Percentiles rank a stretch among this genome's conserved stretches.
phyloP scores from a whole-genome alignment of 2,329 filamentous ascomycete genomes.

The Zymoseptoria passerinii region DNA sequence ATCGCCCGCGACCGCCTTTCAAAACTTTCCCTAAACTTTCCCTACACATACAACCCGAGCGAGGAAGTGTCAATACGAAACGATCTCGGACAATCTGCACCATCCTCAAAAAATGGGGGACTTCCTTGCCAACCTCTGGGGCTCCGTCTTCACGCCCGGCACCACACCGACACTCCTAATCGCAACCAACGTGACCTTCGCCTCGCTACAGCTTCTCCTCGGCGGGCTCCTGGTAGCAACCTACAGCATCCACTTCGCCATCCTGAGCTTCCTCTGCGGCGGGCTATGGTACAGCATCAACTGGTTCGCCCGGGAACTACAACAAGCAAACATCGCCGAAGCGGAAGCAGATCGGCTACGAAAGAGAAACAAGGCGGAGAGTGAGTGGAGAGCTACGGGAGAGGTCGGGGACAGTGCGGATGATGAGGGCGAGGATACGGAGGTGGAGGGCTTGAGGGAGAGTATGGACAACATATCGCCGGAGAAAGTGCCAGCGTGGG shows the following conservation, averaged over 20 bases:
- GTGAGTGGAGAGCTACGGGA: conserved; percentile 35
- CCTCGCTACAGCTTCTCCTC: conserved; percentile 71
- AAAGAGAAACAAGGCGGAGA: conserved; percentile 28
- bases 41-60: not conserved
- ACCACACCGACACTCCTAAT: conserved; percentile 79
- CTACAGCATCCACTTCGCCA: conserved; percentile 77
- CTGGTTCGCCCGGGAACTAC: conserved; percentile 76
- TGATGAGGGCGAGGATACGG: conserved; percentile 42
- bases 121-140: conserved; percentile 71
- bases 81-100: not conserved
- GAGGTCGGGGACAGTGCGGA: conserved; percentile 34
- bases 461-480: conserved; percentile 8
- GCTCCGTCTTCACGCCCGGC: conserved; percentile 87
- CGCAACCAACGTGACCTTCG: conserved; percentile 86
- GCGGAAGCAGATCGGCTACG: conserved; percentile 42
- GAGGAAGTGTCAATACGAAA: not conserved
- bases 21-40: not conserved
- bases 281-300: conserved; percentile 92
- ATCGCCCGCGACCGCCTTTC: not conserved
- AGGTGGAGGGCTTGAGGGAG: conserved; percentile 25
- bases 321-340: conserved; percentile 39
- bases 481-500: conserved; percentile 9
- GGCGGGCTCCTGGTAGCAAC: conserved; percentile 69
- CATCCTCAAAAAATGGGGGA: conserved; percentile 27
- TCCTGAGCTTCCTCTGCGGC: conserved; percentile 69